A percentile compares a stretch with the other conserved stretches of the same genome.
phyloP scores from a whole-genome alignment of 176 grass and related monocot genomes.

The Eleusine coracana region DNA sequence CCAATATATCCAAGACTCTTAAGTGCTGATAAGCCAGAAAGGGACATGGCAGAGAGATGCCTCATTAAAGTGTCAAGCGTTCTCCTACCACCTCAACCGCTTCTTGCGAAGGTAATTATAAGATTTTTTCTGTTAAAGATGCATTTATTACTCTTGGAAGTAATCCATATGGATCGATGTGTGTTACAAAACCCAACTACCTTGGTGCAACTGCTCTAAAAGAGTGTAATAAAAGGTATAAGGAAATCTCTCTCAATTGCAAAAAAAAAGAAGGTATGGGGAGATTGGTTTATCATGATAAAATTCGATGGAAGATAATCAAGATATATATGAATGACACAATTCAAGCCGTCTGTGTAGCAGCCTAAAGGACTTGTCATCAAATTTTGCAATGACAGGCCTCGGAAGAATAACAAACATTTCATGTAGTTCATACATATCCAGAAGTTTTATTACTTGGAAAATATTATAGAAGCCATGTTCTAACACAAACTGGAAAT shows the following conservation, averaged over 20 bases:
- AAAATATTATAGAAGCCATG: conserved; percentile 25
- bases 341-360: neutral
- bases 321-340: neutral
- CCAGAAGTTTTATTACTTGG: neutral
- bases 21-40: conserved; percentile 65
- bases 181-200: neutral
- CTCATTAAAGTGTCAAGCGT: conserved; percentile 62
- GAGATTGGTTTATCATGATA: neutral
- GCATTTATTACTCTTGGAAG: conserved; percentile 23
- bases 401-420: neutral
- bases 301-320: neutral
- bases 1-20: conserved; percentile 76
- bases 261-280: neutral
- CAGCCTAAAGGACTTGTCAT: neutral
- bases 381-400: conserved; percentile 5
- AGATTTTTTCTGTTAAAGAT: conserved; percentile 15
- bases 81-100: conserved; percentile 53
- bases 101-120: conserved; percentile 75
- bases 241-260: neutral
- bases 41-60: conserved; percentile 77
- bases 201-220: neutral
- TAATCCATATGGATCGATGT: neutral
- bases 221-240: neutral
- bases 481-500: conserved; percentile 18
- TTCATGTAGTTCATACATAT: neutral